Evolutionary conservation across 2,329 filamentous ascomycete genomes (phyloP).

Genomic region (Eutypella sp.): DNA sequence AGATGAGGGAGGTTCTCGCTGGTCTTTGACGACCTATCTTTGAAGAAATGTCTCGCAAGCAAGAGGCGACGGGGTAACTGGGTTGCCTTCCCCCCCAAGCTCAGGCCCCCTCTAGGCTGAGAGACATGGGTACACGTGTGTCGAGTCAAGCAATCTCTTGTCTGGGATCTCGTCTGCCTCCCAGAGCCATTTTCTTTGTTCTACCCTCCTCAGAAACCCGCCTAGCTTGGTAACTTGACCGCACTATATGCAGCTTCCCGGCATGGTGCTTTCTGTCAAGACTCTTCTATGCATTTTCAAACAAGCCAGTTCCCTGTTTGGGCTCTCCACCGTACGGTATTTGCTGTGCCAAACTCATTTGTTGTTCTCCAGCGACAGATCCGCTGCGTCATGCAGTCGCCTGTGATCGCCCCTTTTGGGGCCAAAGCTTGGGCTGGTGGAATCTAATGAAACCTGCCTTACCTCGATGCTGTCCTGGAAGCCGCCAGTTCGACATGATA

Average conservation of each 20-base stretch:
- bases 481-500: constrained; percentile 21
- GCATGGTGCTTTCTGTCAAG: constrained; percentile 35
- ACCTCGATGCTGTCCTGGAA: constrained; percentile 29
- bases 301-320: constrained; percentile 38
- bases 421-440: constrained; percentile 28
- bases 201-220: constrained; percentile 31
- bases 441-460: constrained; percentile 35
- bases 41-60: constrained; percentile 15
- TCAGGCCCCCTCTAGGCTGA: constrained; percentile 18
- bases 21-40: constrained; percentile 17
- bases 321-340: constrained; percentile 31
- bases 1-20: constrained; percentile 21
- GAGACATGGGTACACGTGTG: constrained; percentile 43
- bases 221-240: constrained; percentile 33
- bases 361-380: constrained; percentile 29
- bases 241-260: constrained; percentile 46
- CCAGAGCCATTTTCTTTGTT: constrained; percentile 41
- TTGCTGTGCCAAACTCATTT: constrained; percentile 40
- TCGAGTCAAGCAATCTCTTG: constrained; percentile 47
- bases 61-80: constrained; percentile 12
- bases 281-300: constrained; percentile 30
- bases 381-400: constrained; percentile 35
- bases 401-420: constrained; percentile 35
- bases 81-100: constrained; percentile 4
- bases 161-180: constrained; percentile 30